Evolutionary conservation across 1,139 yeast species (phyloP).

Genomic region (Saccharomycopsis phalli): DNA sequence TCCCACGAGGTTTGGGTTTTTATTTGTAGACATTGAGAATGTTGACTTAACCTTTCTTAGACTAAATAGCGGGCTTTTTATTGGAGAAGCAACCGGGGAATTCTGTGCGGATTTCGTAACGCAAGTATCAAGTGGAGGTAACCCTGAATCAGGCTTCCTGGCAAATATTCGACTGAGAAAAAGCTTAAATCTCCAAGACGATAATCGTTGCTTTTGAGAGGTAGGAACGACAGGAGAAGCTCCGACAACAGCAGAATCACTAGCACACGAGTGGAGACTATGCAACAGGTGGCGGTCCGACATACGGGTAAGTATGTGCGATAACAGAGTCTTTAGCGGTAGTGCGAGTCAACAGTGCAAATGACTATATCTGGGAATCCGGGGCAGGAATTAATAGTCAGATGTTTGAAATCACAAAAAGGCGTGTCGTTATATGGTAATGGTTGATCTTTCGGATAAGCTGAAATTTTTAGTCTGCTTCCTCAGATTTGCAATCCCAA

Average conservation of each 20-base stretch:
- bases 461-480: too few species aligned
- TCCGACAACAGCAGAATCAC: background rate
- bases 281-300: background rate
- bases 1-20: conserved; percentile 13
- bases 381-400: too few species aligned
- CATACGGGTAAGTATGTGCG: conserved; percentile 1
- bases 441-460: too few species aligned
- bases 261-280: background rate
- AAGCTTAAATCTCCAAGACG: background rate
- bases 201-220: background rate
- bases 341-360: too few species aligned
- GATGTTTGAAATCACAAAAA: too few species aligned
- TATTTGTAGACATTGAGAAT: conserved; percentile 11
- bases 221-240: background rate
- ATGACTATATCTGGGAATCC: too few species aligned
- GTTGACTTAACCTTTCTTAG: conserved; percentile 16
- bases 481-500: too few species aligned
- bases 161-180: too few species aligned
- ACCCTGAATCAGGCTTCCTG: too few species aligned
- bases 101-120: conserved; percentile 10
- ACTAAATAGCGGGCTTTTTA: conserved; percentile 6
- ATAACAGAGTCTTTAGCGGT: too few species aligned
- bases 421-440: too few species aligned
- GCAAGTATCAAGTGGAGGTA: conserved; percentile 5
- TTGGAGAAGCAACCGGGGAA: conserved; percentile 9